phyloP scores from a whole-genome alignment of 495 filamentous ascomycete species.

The Daldinia vernicosa region DNA sequence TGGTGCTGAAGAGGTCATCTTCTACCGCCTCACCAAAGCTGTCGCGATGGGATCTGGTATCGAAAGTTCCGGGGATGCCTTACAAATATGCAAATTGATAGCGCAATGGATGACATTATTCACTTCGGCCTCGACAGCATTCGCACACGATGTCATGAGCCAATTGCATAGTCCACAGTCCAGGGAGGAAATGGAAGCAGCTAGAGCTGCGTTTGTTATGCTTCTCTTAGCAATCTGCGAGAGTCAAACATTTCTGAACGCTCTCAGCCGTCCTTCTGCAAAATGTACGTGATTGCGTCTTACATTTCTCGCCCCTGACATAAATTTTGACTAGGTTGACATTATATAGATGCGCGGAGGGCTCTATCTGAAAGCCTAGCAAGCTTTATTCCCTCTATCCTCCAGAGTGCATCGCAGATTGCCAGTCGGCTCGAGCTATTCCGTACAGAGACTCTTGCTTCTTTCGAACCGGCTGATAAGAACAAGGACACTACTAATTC shows the following conservation, averaged over 20 bases:
- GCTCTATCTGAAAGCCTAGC: conserved; percentile 59
- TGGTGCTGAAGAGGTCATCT: conserved; percentile 58
- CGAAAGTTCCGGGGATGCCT: conserved; percentile 45
- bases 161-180: conserved; percentile 52
- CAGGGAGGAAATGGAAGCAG: conserved; percentile 58
- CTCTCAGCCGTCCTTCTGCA: conserved; percentile 53
- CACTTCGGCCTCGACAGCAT: conserved; percentile 51
- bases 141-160: conserved; percentile 53
- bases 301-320: conserved; percentile 28
- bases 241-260: conserved; percentile 56
- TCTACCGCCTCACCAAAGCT: conserved; percentile 60
- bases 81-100: conserved; percentile 48
- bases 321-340: background rate
- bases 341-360: conserved; percentile 52
- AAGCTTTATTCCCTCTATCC: conserved; percentile 61
- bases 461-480: conserved; percentile 55
- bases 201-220: conserved; percentile 64
- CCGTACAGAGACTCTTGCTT: conserved; percentile 58
- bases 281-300: conserved; percentile 53
- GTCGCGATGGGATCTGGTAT: conserved; percentile 54
- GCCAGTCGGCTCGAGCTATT: conserved; percentile 62
- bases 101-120: conserved; percentile 58
- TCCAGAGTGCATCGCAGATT: conserved; percentile 59
- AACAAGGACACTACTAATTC: conserved; percentile 55
- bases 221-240: conserved; percentile 59